A percentile compares a stretch with the other conserved stretches of the same genome.
Conservation (phyloP, 768 basidiomycete species). For the Tricholoma furcatifolium region DNA sequence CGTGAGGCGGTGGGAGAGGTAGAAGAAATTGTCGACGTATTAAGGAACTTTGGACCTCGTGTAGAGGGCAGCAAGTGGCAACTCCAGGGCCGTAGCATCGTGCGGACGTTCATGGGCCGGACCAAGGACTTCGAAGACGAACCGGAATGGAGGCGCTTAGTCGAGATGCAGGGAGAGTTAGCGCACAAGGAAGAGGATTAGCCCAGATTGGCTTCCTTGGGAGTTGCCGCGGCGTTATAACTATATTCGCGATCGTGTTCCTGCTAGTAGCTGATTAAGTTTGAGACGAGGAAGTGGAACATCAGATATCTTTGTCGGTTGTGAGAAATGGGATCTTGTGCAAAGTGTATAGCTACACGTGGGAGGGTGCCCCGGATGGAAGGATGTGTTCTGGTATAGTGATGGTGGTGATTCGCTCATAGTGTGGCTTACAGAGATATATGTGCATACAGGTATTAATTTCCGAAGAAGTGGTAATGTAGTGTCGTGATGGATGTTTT, state of each 20-base stretch:
- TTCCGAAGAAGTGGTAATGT: constrained; percentile 10
- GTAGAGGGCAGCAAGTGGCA: constrained; percentile 68
- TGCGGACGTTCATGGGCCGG: constrained; percentile 86
- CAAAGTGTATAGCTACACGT: constrained; percentile 19
- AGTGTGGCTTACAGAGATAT: constrained; percentile 11
- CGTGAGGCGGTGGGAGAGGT: constrained; percentile 76
- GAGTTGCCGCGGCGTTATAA: constrained; percentile 17
- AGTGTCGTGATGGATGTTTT: constrained; percentile 1
- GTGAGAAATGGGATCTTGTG: constrained; percentile 20
- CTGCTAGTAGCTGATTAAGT: constrained; percentile 19
- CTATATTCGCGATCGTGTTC: constrained; percentile 5
- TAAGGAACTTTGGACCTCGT: constrained; percentile 80
- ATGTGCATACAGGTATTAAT: constrained; percentile 14
- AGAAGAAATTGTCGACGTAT: constrained; percentile 78
- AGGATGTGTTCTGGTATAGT: constrained; percentile 3
- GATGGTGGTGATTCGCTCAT: constrained; percentile 3
- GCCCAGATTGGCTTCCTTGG: not conserved
- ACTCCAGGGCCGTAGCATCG: constrained; percentile 81
- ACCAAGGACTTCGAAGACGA: constrained; percentile 90
- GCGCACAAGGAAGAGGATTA: constrained; percentile 32
- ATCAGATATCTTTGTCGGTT: constrained; percentile 10
- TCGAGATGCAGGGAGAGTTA: constrained; percentile 65
- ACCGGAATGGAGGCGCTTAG: constrained; percentile 74
- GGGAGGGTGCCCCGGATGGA: constrained; percentile 15
- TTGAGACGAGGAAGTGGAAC: constrained; percentile 11